Conservation (phyloP, 768 basidiomycete species). For the Boletus vinaceobasis region DNA sequence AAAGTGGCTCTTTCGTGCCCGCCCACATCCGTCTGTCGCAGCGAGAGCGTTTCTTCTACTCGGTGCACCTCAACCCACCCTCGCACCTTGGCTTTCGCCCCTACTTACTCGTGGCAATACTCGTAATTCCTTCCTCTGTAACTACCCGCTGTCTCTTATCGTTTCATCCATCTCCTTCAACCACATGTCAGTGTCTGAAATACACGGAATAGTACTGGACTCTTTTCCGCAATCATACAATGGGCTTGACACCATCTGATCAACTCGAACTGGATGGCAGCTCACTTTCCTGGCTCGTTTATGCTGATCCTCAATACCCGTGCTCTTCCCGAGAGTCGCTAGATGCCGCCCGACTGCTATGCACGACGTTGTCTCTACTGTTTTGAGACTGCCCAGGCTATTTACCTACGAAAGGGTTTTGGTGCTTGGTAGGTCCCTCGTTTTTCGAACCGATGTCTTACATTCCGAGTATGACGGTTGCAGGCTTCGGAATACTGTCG, state of each 20-base stretch:
- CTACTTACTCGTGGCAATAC: too few species aligned
- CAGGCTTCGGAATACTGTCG: neutral
- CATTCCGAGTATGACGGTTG: constrained; percentile 7
- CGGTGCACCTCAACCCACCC: too few species aligned
- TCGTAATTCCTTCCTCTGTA: too few species aligned
- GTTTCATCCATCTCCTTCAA: too few species aligned
- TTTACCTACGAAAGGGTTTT: neutral
- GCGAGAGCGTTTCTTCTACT: too few species aligned
- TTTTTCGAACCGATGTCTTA: neutral
- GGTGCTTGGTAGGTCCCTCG: neutral
- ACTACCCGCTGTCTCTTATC: too few species aligned
- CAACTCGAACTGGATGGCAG: neutral
- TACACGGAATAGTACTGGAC: neutral
- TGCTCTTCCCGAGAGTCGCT: neutral
- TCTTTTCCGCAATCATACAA: neutral
- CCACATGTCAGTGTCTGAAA: too few species aligned
- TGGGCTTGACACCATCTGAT: neutral
- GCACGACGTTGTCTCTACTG: constrained; percentile 1
- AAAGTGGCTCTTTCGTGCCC: too few species aligned
- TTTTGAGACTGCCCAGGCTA: neutral
- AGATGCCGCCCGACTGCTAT: neutral
- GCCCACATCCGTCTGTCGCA: too few species aligned
- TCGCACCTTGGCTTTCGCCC: too few species aligned
- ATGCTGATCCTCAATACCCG: constrained; percentile 5
- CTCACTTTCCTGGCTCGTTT: neutral